A percentile compares a stretch with the other conserved stretches of the same genome.
phyloP scores from a whole-genome alignment of 768 basidiomycete genomes.

The Boletus vinaceobasis region DNA sequence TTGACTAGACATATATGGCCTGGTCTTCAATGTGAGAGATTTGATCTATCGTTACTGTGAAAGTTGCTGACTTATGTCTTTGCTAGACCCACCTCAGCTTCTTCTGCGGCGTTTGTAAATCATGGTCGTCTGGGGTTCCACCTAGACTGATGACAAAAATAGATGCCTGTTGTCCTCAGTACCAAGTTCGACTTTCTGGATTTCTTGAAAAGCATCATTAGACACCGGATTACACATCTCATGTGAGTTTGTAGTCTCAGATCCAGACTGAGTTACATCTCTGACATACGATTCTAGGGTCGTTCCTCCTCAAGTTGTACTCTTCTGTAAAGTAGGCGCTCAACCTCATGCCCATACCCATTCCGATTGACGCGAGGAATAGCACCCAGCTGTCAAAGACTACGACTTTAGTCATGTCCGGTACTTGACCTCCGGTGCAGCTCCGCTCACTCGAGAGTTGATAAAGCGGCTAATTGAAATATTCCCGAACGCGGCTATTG shows the following conservation, averaged over 20 bases:
- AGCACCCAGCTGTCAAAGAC: conserved; percentile 40
- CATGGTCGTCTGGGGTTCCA: neutral
- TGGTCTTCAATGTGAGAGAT: conserved; percentile 52
- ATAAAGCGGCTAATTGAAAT: conserved; percentile 42
- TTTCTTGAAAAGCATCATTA: conserved; percentile 45
- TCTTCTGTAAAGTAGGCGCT: conserved; percentile 44
- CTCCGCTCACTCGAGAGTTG: conserved; percentile 53
- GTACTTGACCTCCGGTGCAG: conserved; percentile 47
- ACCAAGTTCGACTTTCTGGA: conserved; percentile 43
- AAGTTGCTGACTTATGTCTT: conserved; percentile 21
- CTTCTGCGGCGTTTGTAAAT: conserved; percentile 49
- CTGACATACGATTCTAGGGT: conserved; percentile 22
- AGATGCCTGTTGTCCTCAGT: conserved; percentile 51
- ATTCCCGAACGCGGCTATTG: conserved; percentile 51
- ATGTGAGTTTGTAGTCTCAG: conserved; percentile 22
- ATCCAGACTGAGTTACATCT: neutral
- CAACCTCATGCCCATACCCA: neutral
- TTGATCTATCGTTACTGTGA: neutral
- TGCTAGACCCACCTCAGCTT: conserved; percentile 55
- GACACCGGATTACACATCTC: conserved; percentile 46
- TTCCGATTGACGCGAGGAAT: neutral
- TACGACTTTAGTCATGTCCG: conserved; percentile 40
- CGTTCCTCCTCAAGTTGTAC: conserved; percentile 48
- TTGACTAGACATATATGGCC: conserved; percentile 59
- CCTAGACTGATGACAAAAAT: conserved; percentile 4